Evolutionary conservation across 441 rosid species (phyloP).

Genomic region (Brassica balearica): DNA sequence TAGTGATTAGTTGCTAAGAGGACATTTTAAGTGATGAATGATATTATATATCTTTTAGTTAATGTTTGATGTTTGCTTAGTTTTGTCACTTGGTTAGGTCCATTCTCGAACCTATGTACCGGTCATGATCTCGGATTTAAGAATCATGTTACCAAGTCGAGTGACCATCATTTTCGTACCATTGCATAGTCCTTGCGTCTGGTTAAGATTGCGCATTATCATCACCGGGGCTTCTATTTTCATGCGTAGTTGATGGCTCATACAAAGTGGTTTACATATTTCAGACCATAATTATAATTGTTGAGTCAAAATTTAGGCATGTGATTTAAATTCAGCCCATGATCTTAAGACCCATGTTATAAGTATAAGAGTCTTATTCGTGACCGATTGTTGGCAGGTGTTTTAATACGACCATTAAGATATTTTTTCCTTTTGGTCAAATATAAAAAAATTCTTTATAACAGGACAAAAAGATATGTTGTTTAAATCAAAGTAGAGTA

Average conservation of each 20-base stretch:
- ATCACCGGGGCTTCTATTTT: not conserved
- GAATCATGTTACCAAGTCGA: not conserved
- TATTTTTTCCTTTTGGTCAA: too few relatives aligned
- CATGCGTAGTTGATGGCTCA: not conserved
- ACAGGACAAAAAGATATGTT: too few relatives aligned
- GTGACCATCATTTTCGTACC: not conserved
- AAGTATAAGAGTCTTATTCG: not conserved
- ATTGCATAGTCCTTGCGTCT: not conserved
- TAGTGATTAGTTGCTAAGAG: too few relatives aligned
- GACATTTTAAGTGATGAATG: too few relatives aligned
- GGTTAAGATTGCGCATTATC: not conserved
- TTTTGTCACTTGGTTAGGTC: not conserved
- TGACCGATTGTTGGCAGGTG: not conserved
- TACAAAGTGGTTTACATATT: not conserved
- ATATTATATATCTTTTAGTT: too few relatives aligned
- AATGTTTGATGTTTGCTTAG: too few relatives aligned
- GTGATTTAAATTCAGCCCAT: not conserved
- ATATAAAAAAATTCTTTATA: too few relatives aligned
- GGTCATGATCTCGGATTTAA: not conserved
- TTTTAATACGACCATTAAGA: too few relatives aligned
- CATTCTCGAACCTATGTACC: not conserved
- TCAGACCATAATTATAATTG: not conserved
- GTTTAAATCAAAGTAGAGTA: too few relatives aligned
- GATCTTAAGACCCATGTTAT: not conserved
- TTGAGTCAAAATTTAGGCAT: not conserved